phyloP scores from a whole-genome alignment of 1,284 basidiomycete species.

The Phylloboletellus chloephorus region DNA sequence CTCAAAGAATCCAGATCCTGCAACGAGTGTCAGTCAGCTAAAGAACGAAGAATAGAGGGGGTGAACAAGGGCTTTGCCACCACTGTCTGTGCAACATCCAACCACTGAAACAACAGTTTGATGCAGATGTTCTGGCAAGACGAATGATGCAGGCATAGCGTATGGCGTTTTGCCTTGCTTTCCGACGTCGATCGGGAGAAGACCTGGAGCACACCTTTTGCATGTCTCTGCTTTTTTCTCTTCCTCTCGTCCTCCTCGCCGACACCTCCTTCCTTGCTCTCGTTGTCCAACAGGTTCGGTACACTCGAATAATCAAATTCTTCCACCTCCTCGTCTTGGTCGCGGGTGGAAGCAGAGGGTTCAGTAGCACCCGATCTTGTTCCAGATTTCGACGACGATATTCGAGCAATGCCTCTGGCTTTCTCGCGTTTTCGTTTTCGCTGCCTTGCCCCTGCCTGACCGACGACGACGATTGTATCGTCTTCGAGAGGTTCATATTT shows the following conservation, averaged over 20 bases:
- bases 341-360: constrained; percentile 9
- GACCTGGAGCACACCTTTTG: constrained; percentile 37
- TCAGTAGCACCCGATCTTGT: constrained; percentile 4
- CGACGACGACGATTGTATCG: constrained; percentile 69
- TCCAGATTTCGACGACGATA: constrained; percentile 4
- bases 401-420: constrained; percentile 5
- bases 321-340: constrained; percentile 32
- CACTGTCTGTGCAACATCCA: constrained; percentile 3
- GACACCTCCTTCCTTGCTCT: constrained; percentile 32
- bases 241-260: constrained; percentile 29
- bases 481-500: constrained; percentile 36
- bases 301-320: constrained; percentile 72
- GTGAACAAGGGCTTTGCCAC: constrained; percentile 1
- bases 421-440: constrained; percentile 44
- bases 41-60: not conserved
- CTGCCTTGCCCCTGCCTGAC: constrained; percentile 56
- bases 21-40: constrained; percentile 16
- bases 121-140: not conserved
- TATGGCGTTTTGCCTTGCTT: not conserved
- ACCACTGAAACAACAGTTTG: not conserved
- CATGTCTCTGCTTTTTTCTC: constrained; percentile 48
- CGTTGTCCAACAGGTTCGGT: constrained; percentile 72
- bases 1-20: constrained; percentile 36
- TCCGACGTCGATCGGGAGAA: constrained; percentile 4
- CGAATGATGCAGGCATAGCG: constrained; percentile 1